Conservation (phyloP, 345 rosid genomes). For the Gossypium australe region DNA sequence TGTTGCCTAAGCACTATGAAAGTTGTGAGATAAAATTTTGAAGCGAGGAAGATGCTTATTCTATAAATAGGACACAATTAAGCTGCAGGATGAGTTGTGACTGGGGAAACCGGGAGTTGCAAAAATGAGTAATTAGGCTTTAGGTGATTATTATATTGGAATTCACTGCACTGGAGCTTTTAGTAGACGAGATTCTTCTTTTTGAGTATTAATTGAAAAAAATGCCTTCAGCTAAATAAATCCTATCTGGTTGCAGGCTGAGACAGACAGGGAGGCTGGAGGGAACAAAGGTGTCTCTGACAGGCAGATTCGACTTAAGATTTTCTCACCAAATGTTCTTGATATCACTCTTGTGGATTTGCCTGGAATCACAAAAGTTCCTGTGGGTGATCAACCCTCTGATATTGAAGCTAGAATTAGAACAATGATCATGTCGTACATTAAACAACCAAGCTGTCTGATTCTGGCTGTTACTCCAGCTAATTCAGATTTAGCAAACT, state of each 20-base stretch:
- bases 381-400: conserved; percentile 93
- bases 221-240: not conserved
- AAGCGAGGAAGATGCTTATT: not conserved
- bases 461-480: conserved; percentile 91
- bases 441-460: conserved; percentile 75
- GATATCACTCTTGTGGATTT: conserved; percentile 93
- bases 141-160: not conserved
- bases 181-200: not conserved
- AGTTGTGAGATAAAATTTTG: not conserved
- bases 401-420: conserved; percentile 93
- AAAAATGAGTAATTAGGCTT: conserved; percentile 6
- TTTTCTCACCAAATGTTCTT: conserved; percentile 87
- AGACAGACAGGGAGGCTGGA: conserved; percentile 82
- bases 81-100: not conserved
- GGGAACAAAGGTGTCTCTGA: conserved; percentile 92
- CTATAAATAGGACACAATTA: not conserved
- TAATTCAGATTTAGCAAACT: conserved; percentile 88
- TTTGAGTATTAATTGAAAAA: too few relatives aligned
- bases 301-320: conserved; percentile 79
- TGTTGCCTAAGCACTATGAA: not conserved
- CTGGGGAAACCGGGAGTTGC: not conserved
- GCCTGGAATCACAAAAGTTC: conserved; percentile 95
- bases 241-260: conserved; percentile 43
- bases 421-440: conserved; percentile 94
- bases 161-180: not conserved